phyloP scores from a whole-genome alignment of 441 rosid genomes.

The Gossypium schwendimanii region DNA sequence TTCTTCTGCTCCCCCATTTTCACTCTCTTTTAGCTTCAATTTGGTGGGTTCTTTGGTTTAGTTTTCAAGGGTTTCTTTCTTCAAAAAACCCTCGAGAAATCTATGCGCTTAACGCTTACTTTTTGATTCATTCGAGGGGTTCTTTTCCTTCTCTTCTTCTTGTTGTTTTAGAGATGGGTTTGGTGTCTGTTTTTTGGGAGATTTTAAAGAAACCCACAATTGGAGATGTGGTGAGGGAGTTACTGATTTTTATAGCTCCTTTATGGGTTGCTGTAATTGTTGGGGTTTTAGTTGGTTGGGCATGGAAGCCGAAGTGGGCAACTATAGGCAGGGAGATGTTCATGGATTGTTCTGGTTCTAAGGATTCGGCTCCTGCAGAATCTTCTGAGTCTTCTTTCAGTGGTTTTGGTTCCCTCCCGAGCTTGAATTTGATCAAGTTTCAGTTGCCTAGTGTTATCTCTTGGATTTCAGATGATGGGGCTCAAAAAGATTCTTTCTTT shows the following conservation, averaged over 20 bases:
- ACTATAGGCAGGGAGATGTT: constrained; percentile 35
- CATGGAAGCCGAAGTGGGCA: constrained; percentile 93
- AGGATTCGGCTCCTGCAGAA: constrained; percentile 4
- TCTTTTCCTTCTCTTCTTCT: neutral
- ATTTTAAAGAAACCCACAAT: constrained; percentile 35
- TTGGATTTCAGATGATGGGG: constrained; percentile 33
- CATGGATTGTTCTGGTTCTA: constrained; percentile 24
- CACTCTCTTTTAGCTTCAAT: neutral
- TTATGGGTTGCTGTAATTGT: constrained; percentile 69
- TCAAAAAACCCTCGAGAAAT: constrained; percentile 32
- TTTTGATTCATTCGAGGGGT: constrained; percentile 41
- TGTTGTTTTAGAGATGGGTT: constrained; percentile 31
- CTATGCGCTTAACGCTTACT: constrained; percentile 34
- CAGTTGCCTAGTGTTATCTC: constrained; percentile 45
- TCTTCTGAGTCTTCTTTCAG: constrained; percentile 4
- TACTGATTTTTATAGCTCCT: constrained; percentile 47
- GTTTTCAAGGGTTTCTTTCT: neutral
- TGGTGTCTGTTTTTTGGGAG: constrained; percentile 37
- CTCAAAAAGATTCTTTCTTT: constrained; percentile 20
- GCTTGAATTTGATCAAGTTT: constrained; percentile 38
- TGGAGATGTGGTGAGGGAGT: constrained; percentile 38
- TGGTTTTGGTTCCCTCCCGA: constrained; percentile 17
- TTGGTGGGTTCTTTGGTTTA: neutral
- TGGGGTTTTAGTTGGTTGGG: constrained; percentile 86
- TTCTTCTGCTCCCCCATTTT: neutral